phyloP scores from a whole-genome alignment of 257 asterid species.

The Haberlea rhodopensis region DNA sequence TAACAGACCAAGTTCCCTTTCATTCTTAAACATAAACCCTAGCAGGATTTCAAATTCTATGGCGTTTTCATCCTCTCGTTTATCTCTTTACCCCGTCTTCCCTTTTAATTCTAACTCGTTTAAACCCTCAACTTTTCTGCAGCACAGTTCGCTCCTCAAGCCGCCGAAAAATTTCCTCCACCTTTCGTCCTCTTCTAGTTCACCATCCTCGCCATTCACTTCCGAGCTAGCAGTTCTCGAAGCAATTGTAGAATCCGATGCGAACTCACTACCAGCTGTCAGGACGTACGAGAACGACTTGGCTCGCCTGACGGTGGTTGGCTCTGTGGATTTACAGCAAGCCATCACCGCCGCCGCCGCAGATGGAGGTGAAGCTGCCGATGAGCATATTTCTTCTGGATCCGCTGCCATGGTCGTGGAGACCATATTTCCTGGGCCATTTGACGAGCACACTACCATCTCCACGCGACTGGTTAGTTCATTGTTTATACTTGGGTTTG shows the following conservation, averaged over 20 bases:
- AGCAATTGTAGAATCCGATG: slow-evolving; percentile 45
- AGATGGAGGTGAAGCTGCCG: slow-evolving; percentile 81
- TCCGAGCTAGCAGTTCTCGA: slow-evolving; percentile 56
- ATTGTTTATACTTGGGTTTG: background rate
- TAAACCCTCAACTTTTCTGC: slow-evolving; percentile 17
- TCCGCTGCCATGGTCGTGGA: slow-evolving; percentile 73
- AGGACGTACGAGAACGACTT: slow-evolving; percentile 76
- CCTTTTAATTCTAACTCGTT: slow-evolving; percentile 23
- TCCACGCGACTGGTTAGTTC: slow-evolving; percentile 71
- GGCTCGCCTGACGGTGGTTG: slow-evolving; percentile 68
- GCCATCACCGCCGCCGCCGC: slow-evolving; percentile 94
- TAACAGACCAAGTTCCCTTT: too few species aligned
- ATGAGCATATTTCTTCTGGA: slow-evolving; percentile 60
- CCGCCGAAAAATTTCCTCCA: slow-evolving; percentile 18
- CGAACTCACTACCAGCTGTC: slow-evolving; percentile 47
- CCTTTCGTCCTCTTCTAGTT: slow-evolving; percentile 35
- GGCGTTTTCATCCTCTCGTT: slow-evolving; percentile 42
- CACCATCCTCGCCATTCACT: slow-evolving; percentile 33
- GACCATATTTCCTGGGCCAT: slow-evolving; percentile 64
- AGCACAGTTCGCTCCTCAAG: slow-evolving; percentile 26
- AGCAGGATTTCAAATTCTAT: slow-evolving; percentile 30
- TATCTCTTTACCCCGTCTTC: slow-evolving; percentile 24
- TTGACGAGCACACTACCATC: slow-evolving; percentile 56
- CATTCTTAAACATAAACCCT: slow-evolving; percentile 44
- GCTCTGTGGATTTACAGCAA: slow-evolving; percentile 72